These are phyloP conservation scores for Ophiostoma quercus DNA, from an alignment of 2,329 filamentous ascomycete species.

Conservation along the genomic window DNA sequence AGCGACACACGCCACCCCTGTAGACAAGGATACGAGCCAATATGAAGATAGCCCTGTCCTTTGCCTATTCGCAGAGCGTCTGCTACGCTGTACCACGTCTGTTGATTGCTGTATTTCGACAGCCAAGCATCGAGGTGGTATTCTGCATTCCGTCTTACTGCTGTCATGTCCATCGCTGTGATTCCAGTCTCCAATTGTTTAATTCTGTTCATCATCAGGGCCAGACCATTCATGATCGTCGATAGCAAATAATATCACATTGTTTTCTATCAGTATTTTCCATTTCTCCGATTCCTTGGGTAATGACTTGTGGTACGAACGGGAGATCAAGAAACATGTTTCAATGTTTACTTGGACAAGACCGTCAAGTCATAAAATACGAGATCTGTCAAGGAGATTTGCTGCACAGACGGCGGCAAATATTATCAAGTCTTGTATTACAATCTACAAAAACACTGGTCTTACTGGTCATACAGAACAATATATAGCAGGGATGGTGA, in stretches of 20 bases:
- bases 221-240: background rate
- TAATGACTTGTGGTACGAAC: background rate
- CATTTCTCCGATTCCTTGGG: background rate
- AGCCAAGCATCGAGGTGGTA: background rate
- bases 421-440: too few relatives aligned
- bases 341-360: background rate
- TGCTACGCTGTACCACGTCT: background rate
- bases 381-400: background rate
- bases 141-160: constrained; percentile 1
- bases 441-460: too few relatives aligned
- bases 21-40: background rate
- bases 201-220: background rate
- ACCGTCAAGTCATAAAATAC: background rate
- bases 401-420: constrained; percentile 5
- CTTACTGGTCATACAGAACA: background rate
- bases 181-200: too few relatives aligned
- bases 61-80: background rate
- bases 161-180: background rate
- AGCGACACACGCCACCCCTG: background rate
- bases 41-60: background rate
- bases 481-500: background rate
- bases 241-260: background rate
- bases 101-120: background rate
- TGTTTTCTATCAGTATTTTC: background rate
- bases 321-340: background rate